Evolutionary conservation across 441 rosid species (phyloP).

Genomic region (Jatropha podagrica): DNA sequence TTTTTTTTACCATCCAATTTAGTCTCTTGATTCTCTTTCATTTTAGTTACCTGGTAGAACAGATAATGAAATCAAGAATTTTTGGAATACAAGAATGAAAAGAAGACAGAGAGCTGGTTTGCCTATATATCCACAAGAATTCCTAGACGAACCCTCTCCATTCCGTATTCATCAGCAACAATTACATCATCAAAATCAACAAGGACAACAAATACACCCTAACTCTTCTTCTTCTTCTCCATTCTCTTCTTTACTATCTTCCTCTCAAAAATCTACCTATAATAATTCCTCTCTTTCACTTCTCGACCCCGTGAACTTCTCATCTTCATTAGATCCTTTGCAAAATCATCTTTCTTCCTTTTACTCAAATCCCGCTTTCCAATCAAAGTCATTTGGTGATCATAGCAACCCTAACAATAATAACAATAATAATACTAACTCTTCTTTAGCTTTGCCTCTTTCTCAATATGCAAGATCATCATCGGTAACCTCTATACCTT

Average conservation of each 20-base stretch:
- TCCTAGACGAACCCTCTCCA: constrained; percentile 31
- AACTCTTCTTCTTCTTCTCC: constrained; percentile 31
- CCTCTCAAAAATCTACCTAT: constrained; percentile 32
- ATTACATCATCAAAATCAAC: constrained; percentile 4
- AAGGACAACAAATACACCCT: constrained; percentile 19
- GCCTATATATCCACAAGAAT: constrained; percentile 65
- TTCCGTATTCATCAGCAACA: constrained; percentile 31
- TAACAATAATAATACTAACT: no score
- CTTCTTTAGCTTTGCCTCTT: constrained; percentile 16
- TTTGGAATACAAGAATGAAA: constrained; percentile 87
- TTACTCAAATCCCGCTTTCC: constrained; percentile 21
- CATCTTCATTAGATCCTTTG: constrained; percentile 17
- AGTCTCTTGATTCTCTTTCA: not conserved
- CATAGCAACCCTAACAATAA: constrained; percentile 12
- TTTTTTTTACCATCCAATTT: not conserved
- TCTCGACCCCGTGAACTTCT: constrained; percentile 30
- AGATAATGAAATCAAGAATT: constrained; percentile 87
- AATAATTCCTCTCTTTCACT: constrained; percentile 33
- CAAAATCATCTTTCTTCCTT: constrained; percentile 26
- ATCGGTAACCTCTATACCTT: constrained; percentile 5
- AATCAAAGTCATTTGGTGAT: constrained; percentile 24
- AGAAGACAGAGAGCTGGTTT: constrained; percentile 71
- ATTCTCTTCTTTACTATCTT: constrained; percentile 35
- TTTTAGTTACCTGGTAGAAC: constrained; percentile 82
- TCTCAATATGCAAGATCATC: constrained; percentile 17